phyloP scores from a whole-genome alignment of 192 early-diverging fungal genomes.

The Coemansia furcata region DNA sequence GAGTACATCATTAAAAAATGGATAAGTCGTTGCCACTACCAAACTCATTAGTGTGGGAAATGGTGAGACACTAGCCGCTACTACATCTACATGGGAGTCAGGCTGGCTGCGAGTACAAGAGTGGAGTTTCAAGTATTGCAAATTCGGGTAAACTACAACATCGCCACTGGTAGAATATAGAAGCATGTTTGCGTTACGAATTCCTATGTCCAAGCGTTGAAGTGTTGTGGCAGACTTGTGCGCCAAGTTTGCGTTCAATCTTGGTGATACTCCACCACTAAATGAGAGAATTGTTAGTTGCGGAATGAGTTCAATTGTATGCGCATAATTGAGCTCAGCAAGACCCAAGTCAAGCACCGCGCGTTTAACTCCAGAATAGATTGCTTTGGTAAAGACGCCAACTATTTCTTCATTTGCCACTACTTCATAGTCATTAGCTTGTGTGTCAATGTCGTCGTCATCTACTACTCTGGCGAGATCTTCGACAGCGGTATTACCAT shows the following conservation, averaged over 20 bases:
- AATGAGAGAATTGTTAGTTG: not conserved
- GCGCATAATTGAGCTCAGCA: not conserved
- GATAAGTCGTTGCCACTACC: not conserved
- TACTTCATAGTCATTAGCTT: not conserved
- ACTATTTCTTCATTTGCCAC: not conserved
- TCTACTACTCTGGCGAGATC: not conserved
- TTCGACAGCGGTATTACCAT: not conserved
- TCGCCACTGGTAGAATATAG: not conserved
- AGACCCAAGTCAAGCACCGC: not conserved
- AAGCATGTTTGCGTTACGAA: not conserved
- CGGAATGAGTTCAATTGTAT: not conserved
- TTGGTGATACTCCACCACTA: not conserved
- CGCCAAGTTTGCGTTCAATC: not conserved
- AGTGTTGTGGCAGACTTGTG: not conserved
- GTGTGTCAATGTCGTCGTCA: not conserved
- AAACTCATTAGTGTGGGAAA: not conserved
- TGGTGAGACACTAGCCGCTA: not conserved
- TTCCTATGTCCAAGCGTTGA: not conserved
- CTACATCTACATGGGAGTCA: not conserved
- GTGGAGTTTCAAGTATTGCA: not conserved
- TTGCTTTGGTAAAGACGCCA: not conserved
- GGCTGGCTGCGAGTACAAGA: not conserved
- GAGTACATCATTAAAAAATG: slow-evolving; percentile 7
- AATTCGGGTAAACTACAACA: not conserved
- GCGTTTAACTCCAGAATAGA: not conserved